A percentile compares a stretch with the other conserved stretches of the same genome.
phyloP scores from a whole-genome alignment of 1,284 basidiomycete species.

The Pseudozyma sp. region DNA sequence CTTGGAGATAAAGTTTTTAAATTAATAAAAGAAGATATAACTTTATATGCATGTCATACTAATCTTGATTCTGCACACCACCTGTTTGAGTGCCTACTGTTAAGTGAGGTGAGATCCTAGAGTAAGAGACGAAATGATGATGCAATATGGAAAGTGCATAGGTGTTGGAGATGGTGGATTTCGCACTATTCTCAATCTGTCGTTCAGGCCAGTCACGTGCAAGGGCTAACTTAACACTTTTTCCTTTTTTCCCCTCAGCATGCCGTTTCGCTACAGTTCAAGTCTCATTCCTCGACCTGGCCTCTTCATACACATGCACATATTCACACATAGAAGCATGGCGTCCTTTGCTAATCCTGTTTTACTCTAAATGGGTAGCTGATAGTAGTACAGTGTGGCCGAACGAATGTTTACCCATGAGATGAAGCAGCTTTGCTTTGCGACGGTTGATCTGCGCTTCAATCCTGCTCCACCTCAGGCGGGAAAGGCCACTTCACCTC shows the following conservation, averaged over 20 bases:
- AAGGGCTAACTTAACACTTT: neutral
- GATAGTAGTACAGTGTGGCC: no score
- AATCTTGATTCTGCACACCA: slow-evolving; percentile 16
- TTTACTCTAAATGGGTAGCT: neutral
- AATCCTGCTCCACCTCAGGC: slow-evolving; percentile 26
- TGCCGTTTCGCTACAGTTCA: no score
- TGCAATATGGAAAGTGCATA: slow-evolving; percentile 9
- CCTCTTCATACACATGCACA: no score
- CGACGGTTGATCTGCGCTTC: neutral
- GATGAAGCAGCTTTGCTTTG: neutral
- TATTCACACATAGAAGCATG: no score
- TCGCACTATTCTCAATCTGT: slow-evolving; percentile 9
- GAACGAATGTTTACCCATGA: neutral
- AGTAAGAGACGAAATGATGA: slow-evolving; percentile 6
- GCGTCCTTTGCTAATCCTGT: neutral
- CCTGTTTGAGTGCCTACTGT: slow-evolving; percentile 8
- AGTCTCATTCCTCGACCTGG: no score
- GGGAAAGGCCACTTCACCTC: slow-evolving; percentile 44
- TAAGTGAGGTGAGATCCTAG: neutral
- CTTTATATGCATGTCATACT: no score
- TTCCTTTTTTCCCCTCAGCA: neutral
- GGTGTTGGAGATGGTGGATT: slow-evolving; percentile 29
- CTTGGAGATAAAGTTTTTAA: no score
- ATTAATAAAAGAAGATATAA: no score
- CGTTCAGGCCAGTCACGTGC: slow-evolving; percentile 24